phyloP scores from a whole-genome alignment of 2,329 filamentous ascomycete genomes.

The Talaromyces rugulosus region DNA sequence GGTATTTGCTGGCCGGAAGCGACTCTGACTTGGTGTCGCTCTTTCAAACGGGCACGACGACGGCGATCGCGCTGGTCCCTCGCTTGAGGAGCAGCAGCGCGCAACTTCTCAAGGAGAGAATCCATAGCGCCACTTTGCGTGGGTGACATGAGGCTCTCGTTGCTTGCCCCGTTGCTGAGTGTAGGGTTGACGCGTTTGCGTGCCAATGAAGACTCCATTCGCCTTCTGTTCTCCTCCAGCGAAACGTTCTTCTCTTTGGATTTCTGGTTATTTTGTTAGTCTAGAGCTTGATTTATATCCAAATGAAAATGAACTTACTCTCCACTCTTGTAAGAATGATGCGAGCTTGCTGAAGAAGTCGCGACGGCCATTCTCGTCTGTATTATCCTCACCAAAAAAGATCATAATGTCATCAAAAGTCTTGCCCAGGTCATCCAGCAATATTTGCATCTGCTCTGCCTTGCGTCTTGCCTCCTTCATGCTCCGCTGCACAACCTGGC shows the following conservation, averaged over 20 bases:
- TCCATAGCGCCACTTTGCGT: slow-evolving; percentile 90
- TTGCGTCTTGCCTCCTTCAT: slow-evolving; percentile 98
- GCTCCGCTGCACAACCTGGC: slow-evolving; percentile 80
- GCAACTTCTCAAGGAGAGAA: slow-evolving; percentile 86
- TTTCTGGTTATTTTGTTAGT: slow-evolving; percentile 50
- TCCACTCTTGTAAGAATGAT: slow-evolving; percentile 87
- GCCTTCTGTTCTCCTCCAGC: slow-evolving; percentile 74
- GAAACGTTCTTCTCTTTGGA: slow-evolving; percentile 86
- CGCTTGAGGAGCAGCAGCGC: slow-evolving; percentile 85
- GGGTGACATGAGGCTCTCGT: slow-evolving; percentile 58
- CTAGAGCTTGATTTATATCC: background rate
- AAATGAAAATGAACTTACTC: slow-evolving; percentile 46
- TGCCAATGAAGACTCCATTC: slow-evolving; percentile 89
- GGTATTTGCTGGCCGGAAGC: slow-evolving; percentile 87
- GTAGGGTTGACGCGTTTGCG: slow-evolving; percentile 67
- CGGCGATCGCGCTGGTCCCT: slow-evolving; percentile 85
- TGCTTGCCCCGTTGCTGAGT: slow-evolving; percentile 57
- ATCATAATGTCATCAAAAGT: slow-evolving; percentile 93
- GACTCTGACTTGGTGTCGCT: slow-evolving; percentile 82
- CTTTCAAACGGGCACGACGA: slow-evolving; percentile 81
- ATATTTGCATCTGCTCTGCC: slow-evolving; percentile 91
- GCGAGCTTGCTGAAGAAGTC: slow-evolving; percentile 96
- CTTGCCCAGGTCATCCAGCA: slow-evolving; percentile 86
- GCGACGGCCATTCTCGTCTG: slow-evolving; percentile 85
- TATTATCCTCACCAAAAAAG: slow-evolving; percentile 91